These are phyloP conservation scores for Colletotrichum incanum DNA, from an alignment of 2,329 filamentous ascomycete species.

Conservation along the genomic window DNA sequence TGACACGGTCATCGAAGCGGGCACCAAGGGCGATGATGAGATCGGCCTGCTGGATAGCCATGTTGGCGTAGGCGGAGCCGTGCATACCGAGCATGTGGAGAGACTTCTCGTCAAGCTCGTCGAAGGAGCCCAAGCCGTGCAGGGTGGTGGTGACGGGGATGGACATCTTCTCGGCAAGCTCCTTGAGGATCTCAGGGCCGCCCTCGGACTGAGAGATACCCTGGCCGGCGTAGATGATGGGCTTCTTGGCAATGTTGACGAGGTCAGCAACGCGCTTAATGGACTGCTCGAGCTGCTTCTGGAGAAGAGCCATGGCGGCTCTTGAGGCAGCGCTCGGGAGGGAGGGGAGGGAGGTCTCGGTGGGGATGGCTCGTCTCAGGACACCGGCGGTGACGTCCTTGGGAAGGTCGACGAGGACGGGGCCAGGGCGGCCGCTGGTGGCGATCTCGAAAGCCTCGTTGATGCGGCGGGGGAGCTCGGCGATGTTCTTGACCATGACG, in stretches of 20 bases:
- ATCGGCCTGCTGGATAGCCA: constrained; percentile 97
- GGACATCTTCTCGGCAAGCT: constrained; percentile 89
- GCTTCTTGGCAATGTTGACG: constrained; percentile 92
- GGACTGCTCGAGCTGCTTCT: constrained; percentile 80
- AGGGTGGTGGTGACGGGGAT: constrained; percentile 98
- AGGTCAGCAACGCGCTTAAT: constrained; percentile 85
- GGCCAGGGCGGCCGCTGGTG: constrained; percentile 92
- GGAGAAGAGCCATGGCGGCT: constrained; percentile 81
- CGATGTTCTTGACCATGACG: constrained; percentile 96
- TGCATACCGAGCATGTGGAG: constrained; percentile 99
- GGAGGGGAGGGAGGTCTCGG: constrained; percentile 79
- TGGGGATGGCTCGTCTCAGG: constrained; percentile 87
- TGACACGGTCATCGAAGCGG: constrained; percentile 97
- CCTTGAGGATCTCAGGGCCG: constrained; percentile 84
- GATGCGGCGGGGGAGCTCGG: constrained; percentile 92
- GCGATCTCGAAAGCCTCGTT: constrained; percentile 99
- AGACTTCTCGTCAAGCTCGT: constrained; percentile 94
- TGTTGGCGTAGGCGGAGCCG: constrained; percentile 96
- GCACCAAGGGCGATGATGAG: constrained; percentile 94
- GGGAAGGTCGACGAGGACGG: constrained; percentile 94
- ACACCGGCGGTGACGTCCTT: constrained; percentile 95
- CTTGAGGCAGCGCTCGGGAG: constrained; percentile 90
- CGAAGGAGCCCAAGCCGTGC: constrained; percentile 91
- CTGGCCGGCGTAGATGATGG: constrained; percentile 94
- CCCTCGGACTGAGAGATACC: constrained; percentile 87